A percentile compares a stretch with the other conserved stretches of the same genome.
These are phyloP conservation scores for Clonostachys rhizophaga DNA, from an alignment of 2,329 filamentous ascomycete species.

Conservation along the genomic window DNA sequence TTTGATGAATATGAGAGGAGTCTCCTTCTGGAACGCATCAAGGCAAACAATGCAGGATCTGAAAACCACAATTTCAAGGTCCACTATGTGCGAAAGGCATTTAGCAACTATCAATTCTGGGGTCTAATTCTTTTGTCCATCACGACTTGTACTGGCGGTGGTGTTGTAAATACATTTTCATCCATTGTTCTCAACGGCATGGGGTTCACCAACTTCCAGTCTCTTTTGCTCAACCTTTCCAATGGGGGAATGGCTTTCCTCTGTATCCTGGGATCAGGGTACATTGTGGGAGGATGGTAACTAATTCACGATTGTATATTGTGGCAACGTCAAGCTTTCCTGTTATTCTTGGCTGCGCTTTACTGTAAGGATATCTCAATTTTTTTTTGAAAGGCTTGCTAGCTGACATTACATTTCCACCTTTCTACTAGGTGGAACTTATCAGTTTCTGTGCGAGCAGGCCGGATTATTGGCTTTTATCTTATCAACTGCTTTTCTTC, in stretches of 20 bases:
- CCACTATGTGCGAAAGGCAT: no score
- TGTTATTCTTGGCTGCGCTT: conserved; percentile 18
- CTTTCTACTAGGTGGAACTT: conserved; percentile 13
- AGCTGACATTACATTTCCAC: neutral
- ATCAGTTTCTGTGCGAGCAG: conserved; percentile 8
- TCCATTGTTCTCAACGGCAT: conserved; percentile 25
- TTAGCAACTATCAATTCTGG: conserved; percentile 17
- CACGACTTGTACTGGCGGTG: conserved; percentile 19
- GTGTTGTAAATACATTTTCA: conserved; percentile 19
- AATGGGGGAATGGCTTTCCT: conserved; percentile 21
- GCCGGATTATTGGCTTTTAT: conserved; percentile 19
- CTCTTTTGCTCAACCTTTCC: conserved; percentile 24
- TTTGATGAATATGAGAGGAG: no score
- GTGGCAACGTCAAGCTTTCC: conserved; percentile 14
- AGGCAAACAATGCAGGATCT: no score
- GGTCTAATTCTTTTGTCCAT: conserved; percentile 18
- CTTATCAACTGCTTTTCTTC: conserved; percentile 21
- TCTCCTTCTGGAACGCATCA: no score
- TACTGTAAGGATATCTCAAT: conserved; percentile 12
- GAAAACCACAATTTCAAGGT: no score
- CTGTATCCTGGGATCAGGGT: conserved; percentile 20
- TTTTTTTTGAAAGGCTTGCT: no score
- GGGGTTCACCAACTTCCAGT: conserved; percentile 21
- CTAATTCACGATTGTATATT: conserved; percentile 16
- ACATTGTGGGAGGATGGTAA: conserved; percentile 13